Evolutionary conservation across 2,329 filamentous ascomycete genomes (phyloP).

Genomic region (Aphanocladium album): DNA sequence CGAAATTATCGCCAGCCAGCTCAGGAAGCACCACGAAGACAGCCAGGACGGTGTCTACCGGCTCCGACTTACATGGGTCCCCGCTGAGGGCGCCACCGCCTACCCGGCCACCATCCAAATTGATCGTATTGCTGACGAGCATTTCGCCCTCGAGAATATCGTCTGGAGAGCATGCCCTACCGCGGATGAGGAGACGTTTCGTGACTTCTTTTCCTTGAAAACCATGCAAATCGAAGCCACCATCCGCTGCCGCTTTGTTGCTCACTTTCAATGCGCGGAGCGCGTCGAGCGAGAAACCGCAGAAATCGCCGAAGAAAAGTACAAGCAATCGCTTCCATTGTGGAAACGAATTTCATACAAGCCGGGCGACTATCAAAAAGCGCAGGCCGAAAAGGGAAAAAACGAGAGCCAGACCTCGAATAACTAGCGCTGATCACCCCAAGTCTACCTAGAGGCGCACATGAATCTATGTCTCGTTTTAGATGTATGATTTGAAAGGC

Average conservation of each 20-base stretch:
- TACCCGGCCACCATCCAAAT: not conserved
- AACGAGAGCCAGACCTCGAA: not conserved
- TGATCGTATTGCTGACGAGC: not conserved
- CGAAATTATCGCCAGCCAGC: not conserved
- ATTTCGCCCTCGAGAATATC: not conserved
- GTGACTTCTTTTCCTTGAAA: too few relatives aligned
- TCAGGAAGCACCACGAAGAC: not conserved
- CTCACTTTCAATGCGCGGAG: slow-evolving; percentile 3
- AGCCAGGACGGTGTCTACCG: not conserved
- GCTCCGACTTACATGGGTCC: not conserved
- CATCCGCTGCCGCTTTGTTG: not conserved
- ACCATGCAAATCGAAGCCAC: not conserved
- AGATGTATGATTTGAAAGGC: too few relatives aligned
- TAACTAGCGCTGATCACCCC: not conserved
- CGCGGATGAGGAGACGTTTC: not conserved
- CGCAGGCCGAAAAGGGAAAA: not conserved
- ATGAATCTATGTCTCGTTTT: too few relatives aligned
- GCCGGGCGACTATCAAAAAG: not conserved
- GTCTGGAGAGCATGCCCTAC: not conserved
- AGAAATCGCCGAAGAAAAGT: not conserved
- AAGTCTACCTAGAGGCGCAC: not conserved
- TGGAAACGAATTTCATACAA: not conserved
- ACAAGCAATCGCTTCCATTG: not conserved
- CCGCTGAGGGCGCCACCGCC: not conserved
- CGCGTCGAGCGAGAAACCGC: slow-evolving; percentile 12